These are phyloP conservation scores for Acacia concinna DNA, from an alignment of 331 rosid species.

Conservation along the genomic window DNA sequence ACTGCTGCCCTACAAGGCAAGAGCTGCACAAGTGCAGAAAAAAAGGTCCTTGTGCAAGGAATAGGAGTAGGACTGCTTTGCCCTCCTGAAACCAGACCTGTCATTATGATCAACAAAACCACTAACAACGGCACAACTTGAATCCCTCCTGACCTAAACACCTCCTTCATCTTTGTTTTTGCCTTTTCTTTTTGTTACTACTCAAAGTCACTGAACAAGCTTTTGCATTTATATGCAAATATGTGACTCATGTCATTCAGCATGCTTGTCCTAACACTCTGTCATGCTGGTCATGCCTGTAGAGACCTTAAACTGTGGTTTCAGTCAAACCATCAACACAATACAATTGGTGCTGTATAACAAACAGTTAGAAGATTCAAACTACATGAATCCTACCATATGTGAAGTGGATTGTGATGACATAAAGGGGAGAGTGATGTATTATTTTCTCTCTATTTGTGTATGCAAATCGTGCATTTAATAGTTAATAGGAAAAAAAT, in stretches of 20 bases:
- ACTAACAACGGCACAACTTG: slow-evolving; percentile 17
- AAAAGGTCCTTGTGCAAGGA: slow-evolving; percentile 52
- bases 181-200: background rate
- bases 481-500: background rate
- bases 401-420: background rate
- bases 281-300: slow-evolving; percentile 38
- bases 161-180: slow-evolving; percentile 43
- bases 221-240: slow-evolving; percentile 16
- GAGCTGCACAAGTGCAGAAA: slow-evolving; percentile 57
- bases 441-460: background rate
- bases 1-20: slow-evolving; percentile 67
- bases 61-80: background rate
- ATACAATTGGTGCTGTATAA: slow-evolving; percentile 6
- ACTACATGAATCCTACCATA: slow-evolving; percentile 32
- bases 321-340: slow-evolving; percentile 3
- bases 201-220: background rate
- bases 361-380: slow-evolving; percentile 33
- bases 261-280: slow-evolving; percentile 37
- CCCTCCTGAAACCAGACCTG: slow-evolving; percentile 37
- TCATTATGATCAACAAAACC: slow-evolving; percentile 26
- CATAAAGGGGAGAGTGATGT: background rate
- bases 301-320: background rate
- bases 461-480: background rate
- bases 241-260: slow-evolving; percentile 31
- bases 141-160: background rate